These are phyloP conservation scores for Gaertneriomyces semiglobifer DNA, from an alignment of 192 early-diverging fungal genomes.

Conservation along the genomic window DNA sequence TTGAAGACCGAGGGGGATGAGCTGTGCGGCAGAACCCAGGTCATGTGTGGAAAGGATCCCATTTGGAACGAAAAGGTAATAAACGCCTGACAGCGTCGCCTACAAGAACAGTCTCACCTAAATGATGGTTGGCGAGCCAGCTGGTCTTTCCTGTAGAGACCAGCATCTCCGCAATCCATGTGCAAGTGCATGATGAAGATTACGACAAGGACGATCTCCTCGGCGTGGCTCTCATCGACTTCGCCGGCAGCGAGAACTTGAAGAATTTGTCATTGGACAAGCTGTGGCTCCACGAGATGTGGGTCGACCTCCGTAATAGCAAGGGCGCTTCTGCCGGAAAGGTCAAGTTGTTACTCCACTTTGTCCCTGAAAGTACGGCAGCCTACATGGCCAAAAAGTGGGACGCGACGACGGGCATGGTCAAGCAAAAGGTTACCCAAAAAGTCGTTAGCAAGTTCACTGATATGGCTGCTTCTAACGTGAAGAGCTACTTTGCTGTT, in stretches of 20 bases:
- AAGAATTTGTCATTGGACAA: background rate
- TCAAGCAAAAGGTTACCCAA: slow-evolving; percentile 9
- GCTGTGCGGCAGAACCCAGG: background rate
- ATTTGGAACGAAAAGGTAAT: slow-evolving; percentile 14
- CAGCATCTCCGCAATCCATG: background rate
- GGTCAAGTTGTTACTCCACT: slow-evolving; percentile 13
- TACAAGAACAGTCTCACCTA: too few relatives aligned
- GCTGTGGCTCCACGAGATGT: background rate
- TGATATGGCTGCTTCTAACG: background rate
- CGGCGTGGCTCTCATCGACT: background rate
- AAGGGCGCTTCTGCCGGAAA: slow-evolving; percentile 14
- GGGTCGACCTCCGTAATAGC: slow-evolving; percentile 6
- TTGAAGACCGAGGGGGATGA: too few relatives aligned
- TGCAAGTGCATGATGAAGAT: slow-evolving; percentile 12
- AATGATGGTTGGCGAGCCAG: too few relatives aligned
- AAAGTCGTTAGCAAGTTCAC: slow-evolving; percentile 7
- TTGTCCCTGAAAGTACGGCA: slow-evolving; percentile 1
- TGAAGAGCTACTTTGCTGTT: slow-evolving; percentile 12
- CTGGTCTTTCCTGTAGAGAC: slow-evolving; percentile 5
- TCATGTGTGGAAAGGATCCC: background rate
- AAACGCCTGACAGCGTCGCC: too few relatives aligned
- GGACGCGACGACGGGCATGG: background rate
- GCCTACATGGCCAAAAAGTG: slow-evolving; percentile 19
- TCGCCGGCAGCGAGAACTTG: background rate
- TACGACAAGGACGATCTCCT: slow-evolving; percentile 5